Conservation (phyloP, 2,329 filamentous ascomycete genomes). For the Xylariaceae sp. region DNA sequence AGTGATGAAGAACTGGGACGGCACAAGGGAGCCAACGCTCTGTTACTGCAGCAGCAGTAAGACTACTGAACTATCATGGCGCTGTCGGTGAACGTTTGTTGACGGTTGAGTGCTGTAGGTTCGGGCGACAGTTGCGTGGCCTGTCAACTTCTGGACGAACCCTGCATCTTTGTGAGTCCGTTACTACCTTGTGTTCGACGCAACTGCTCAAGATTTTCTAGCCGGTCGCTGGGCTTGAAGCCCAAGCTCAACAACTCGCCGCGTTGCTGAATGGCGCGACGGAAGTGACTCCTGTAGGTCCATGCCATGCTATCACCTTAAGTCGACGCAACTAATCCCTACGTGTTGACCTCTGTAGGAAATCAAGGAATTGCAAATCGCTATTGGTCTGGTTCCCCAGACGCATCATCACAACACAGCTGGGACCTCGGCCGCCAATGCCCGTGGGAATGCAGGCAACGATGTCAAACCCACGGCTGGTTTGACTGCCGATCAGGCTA, state of each 20-base stretch:
- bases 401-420: not conserved
- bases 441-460: not conserved
- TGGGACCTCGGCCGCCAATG: not conserved
- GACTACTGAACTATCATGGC: too few relatives aligned
- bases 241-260: not conserved
- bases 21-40: not conserved
- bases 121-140: not conserved
- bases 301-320: too few relatives aligned
- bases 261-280: not conserved
- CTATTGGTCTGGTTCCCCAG: not conserved
- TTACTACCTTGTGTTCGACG: not conserved
- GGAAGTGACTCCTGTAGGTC: not conserved
- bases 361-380: not conserved
- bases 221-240: not conserved
- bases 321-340: too few relatives aligned
- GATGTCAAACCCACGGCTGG: too few relatives aligned
- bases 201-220: not conserved
- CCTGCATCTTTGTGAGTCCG: not conserved
- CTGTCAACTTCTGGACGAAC: not conserved
- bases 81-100: not conserved
- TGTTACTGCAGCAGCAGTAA: not conserved
- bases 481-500: too few relatives aligned
- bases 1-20: not conserved
- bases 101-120: not conserved
- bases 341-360: not conserved